These are phyloP conservation scores for Aspergillus hiratsukae DNA, from an alignment of 2,329 filamentous ascomycete genomes.

Conservation along the genomic window DNA sequence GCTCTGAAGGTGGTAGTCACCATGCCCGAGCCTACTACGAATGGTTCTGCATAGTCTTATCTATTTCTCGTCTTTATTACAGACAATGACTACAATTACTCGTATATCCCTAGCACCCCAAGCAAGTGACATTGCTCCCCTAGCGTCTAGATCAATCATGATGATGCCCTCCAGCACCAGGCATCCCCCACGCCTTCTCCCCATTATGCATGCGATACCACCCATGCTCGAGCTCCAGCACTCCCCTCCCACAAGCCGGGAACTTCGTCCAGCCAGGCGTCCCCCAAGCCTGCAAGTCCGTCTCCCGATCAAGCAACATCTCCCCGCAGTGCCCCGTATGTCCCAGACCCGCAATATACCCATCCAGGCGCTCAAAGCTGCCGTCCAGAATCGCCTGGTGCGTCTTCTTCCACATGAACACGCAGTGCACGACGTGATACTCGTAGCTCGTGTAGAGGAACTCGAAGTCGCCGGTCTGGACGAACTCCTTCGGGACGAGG, in stretches of 20 bases:
- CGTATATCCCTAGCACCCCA: too few relatives aligned
- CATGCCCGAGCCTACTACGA: neutral
- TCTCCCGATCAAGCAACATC: neutral
- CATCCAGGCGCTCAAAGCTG: neutral
- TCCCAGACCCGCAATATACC: slow-evolving; percentile 4
- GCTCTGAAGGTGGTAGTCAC: slow-evolving; percentile 44
- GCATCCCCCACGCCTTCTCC: neutral
- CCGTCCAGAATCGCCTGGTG: slow-evolving; percentile 9
- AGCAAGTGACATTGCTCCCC: too few relatives aligned
- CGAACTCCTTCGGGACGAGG: neutral
- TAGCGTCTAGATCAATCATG: neutral
- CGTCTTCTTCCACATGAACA: slow-evolving; percentile 12
- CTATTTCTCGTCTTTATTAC: neutral
- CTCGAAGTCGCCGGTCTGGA: slow-evolving; percentile 1
- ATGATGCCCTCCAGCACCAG: neutral
- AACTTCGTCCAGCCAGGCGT: neutral
- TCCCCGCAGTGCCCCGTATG: slow-evolving; percentile 47
- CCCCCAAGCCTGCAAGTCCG: neutral
- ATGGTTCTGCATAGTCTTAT: neutral
- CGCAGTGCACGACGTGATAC: slow-evolving; percentile 13
- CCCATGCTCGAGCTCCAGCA: neutral
- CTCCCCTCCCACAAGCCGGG: neutral
- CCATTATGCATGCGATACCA: slow-evolving; percentile 1
- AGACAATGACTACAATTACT: neutral
- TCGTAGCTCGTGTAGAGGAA: slow-evolving; percentile 3